These are phyloP conservation scores for Daldinia childiae DNA, from an alignment of 495 filamentous ascomycete species.

Conservation along the genomic window DNA sequence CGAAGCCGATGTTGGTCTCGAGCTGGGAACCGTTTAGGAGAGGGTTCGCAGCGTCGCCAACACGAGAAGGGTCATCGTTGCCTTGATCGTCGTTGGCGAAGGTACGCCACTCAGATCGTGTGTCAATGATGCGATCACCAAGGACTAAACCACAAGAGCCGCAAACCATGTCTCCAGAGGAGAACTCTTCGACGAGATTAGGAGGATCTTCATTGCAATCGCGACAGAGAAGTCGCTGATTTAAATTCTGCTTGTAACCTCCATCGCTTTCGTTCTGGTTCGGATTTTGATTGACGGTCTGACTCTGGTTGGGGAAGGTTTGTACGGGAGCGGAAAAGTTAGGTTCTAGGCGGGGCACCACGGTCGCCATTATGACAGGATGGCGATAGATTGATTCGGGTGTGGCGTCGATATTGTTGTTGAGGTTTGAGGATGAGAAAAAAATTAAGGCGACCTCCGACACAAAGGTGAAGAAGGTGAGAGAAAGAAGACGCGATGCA, in stretches of 20 bases:
- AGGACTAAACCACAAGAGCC: conserved; percentile 91
- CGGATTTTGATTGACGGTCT: background rate
- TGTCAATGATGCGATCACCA: conserved; percentile 89
- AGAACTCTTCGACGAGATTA: conserved; percentile 90
- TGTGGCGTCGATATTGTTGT: background rate
- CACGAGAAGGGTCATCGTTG: conserved; percentile 95
- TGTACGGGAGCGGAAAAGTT: conserved; percentile 20
- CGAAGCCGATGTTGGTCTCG: conserved; percentile 85
- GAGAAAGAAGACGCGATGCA: conserved; percentile 12
- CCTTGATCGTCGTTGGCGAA: conserved; percentile 96
- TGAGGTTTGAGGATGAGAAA: background rate
- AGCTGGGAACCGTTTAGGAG: conserved; percentile 92
- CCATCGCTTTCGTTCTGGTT: conserved; percentile 18
- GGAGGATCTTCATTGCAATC: conserved; percentile 93
- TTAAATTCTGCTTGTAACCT: conserved; percentile 71
- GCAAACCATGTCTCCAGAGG: conserved; percentile 92
- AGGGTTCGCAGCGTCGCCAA: conserved; percentile 88
- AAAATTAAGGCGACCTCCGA: conserved; percentile 5
- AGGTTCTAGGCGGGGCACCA: conserved; percentile 26
- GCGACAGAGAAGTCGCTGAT: conserved; percentile 79
- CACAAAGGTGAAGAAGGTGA: conserved; percentile 20
- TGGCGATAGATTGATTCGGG: conserved; percentile 4
- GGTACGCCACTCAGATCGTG: conserved; percentile 97
- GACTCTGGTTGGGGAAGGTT: background rate
- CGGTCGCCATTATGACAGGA: conserved; percentile 32